A percentile compares a stretch with the other conserved stretches of the same genome.
Conservation (phyloP, 495 filamentous ascomycete species). For the Hyaloscypha bicolor region DNA sequence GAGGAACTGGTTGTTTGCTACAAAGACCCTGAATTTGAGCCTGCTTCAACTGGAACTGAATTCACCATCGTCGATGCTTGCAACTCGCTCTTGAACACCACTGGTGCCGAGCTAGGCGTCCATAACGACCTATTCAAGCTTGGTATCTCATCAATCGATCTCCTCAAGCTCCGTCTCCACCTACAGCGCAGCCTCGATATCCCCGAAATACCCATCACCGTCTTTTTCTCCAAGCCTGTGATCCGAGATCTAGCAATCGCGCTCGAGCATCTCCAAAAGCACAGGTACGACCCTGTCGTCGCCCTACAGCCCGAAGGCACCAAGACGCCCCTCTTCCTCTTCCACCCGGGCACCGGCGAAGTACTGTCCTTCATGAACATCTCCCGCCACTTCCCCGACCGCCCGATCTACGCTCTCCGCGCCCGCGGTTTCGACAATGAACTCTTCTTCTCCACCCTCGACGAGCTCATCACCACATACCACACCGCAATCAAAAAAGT, state of each 20-base stretch:
- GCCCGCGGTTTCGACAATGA: constrained; percentile 44
- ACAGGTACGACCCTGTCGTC: constrained; percentile 51
- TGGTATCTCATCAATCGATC: constrained; percentile 48
- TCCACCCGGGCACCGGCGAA: constrained; percentile 61
- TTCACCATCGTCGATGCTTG: constrained; percentile 10
- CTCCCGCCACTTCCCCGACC: constrained; percentile 47
- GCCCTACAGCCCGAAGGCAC: constrained; percentile 36
- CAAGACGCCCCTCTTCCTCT: constrained; percentile 56
- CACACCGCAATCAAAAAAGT: constrained; percentile 41
- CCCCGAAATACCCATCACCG: constrained; percentile 37
- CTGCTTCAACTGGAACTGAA: not conserved
- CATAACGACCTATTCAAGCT: constrained; percentile 41
- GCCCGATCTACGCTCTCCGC: constrained; percentile 56
- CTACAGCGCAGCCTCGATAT: constrained; percentile 28
- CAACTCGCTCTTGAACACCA: constrained; percentile 28
- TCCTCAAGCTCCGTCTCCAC: constrained; percentile 39
- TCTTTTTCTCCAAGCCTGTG: constrained; percentile 44
- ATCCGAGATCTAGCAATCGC: constrained; percentile 39
- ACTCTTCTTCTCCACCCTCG: constrained; percentile 14
- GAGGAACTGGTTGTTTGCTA: not conserved
- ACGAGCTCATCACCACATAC: constrained; percentile 41
- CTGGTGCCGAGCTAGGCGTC: constrained; percentile 34
- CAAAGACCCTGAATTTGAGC: not conserved
- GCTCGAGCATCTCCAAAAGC: constrained; percentile 22
- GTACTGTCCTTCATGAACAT: constrained; percentile 58